Evolutionary conservation across 176 grass and related monocot species (phyloP), one percentile per base, ranked within the genome.

Genomic region (Eragrostis curvula): DNA sequence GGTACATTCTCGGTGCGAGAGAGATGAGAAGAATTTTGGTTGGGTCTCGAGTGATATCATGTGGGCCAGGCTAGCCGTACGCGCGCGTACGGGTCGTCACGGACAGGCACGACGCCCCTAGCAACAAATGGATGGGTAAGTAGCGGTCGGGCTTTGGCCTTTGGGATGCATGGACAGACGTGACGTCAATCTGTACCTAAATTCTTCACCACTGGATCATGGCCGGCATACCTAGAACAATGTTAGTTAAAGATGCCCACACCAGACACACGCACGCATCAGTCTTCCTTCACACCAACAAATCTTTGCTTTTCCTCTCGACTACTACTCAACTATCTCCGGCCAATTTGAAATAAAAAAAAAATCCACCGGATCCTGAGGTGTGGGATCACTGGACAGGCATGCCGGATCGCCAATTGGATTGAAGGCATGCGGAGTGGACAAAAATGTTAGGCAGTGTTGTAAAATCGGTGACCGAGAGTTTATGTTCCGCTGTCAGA

Each of bases 201-300:
- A 58, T 82, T 85, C 74, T 42, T 63, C 56, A 59, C n/a, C n/a
- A 57, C 71, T 59, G 56, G 43, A 32, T 77, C 39, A 29, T 85
- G 74, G 83, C 83, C 83, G 67, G 83, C 83, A 85, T 78, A 85
- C 75, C 84, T 79, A 79, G 56, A 72, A 85, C 30, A 43, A 79
- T 71, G 75, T 79, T 85, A 32, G 84, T 79, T 72, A 85, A 85
- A 85, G 83, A 27, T 23, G 24, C 73, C n/a, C 52, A n/a, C 4
- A 43, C 2, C 70, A 36, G 17, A 7, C 24, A 12, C 32, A 50
- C 29, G 3, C 49, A 41, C 21, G 32, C 32, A 36, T 4, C 32
- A 25, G 7, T 56, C 18, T 56, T 56, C 52, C 52, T n/a, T 56
- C 18, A n/a, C 18, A 56, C 17, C 32, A 36, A 36, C 32, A 36